These are phyloP conservation scores for Myrica gale DNA, from an alignment of 306 rosid species.

Conservation along the genomic window DNA sequence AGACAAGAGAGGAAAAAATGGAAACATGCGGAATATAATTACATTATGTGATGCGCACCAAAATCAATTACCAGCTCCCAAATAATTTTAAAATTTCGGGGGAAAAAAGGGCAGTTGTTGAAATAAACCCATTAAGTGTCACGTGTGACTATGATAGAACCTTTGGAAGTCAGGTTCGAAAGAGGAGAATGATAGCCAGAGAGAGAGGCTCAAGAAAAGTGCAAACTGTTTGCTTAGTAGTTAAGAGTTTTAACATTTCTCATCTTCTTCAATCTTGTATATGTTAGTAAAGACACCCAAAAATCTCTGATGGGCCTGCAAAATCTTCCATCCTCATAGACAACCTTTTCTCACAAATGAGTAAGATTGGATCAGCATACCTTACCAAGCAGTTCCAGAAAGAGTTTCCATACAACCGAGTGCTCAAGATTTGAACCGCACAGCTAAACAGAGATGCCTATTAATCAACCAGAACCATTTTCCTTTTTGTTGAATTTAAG, in stretches of 20 bases:
- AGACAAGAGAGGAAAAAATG: neutral
- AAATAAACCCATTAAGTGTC: neutral
- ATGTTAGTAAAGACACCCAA: neutral
- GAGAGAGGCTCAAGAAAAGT: neutral
- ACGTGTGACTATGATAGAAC: neutral
- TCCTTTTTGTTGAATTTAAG: neutral
- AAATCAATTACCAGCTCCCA: no score
- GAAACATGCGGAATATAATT: neutral
- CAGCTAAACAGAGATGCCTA: neutral
- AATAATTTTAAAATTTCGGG: neutral
- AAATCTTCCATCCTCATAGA: neutral
- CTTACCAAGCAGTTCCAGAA: neutral
- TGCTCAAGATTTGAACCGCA: neutral
- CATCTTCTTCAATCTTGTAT: neutral
- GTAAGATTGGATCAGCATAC: neutral
- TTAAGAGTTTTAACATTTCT: neutral
- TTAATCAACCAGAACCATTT: neutral
- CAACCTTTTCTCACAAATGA: neutral
- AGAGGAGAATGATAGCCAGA: neutral
- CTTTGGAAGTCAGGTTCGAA: neutral
- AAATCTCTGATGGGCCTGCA: neutral
- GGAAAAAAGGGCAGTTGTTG: neutral
- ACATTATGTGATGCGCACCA: neutral
- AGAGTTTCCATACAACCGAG: neutral
- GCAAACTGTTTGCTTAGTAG: neutral